Percentiles rank a stretch among this genome's conserved stretches.
These are phyloP conservation scores for Coccomyxa sp. DNA, from an alignment of 139 green algal genomes.

Conservation along the genomic window DNA sequence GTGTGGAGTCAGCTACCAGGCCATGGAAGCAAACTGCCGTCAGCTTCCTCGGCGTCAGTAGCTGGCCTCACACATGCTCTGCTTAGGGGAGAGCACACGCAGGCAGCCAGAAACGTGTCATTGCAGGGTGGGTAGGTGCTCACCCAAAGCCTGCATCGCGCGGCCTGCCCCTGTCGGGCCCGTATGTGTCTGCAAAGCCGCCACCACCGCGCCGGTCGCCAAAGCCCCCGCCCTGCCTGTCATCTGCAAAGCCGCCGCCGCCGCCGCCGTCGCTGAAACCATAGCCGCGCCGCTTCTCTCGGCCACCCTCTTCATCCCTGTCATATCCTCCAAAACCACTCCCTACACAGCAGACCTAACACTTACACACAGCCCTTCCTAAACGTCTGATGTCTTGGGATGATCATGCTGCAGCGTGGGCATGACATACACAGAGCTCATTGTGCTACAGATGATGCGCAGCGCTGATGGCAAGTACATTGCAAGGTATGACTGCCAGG, in stretches of 20 bases:
- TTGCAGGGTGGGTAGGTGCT: background rate
- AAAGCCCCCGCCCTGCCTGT: background rate
- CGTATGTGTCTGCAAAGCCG: conserved; percentile 16
- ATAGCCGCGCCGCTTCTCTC: background rate
- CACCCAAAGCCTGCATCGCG: conserved; percentile 9
- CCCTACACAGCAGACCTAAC: background rate
- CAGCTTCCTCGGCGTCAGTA: too few relatives aligned
- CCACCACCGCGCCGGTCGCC: background rate
- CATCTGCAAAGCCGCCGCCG: background rate
- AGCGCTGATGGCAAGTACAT: too few relatives aligned
- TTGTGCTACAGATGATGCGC: too few relatives aligned
- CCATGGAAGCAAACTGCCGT: too few relatives aligned
- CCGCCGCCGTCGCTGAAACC: conserved; percentile 14
- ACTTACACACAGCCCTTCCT: background rate
- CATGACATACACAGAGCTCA: too few relatives aligned
- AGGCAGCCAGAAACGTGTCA: background rate
- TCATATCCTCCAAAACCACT: background rate
- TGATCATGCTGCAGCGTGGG: too few relatives aligned
- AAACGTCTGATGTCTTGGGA: background rate
- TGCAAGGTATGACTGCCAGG: too few relatives aligned
- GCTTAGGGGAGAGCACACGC: too few relatives aligned
- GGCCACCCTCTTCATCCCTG: background rate
- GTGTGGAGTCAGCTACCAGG: too few relatives aligned
- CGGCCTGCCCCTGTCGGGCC: background rate
- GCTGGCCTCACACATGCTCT: too few relatives aligned